Conservation (phyloP, 169 alveolate genomes). For the Babesia ovata region DNA sequence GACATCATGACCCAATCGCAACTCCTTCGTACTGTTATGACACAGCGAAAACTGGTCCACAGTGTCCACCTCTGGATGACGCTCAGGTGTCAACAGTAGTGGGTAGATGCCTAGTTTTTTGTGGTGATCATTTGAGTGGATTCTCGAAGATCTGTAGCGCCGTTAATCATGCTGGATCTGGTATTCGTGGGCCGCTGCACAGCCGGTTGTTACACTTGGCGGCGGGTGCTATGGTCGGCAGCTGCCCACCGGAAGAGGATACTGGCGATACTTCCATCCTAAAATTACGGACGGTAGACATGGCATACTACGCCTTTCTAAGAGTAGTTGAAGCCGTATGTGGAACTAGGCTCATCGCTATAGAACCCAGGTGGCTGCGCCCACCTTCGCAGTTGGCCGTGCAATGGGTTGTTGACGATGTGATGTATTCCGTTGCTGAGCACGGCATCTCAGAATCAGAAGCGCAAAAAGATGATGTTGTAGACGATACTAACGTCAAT, state of each 20-base stretch:
- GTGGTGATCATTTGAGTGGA: slow-evolving; percentile 4
- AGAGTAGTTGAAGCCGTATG: slow-evolving; percentile 5
- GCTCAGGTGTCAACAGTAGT: slow-evolving; percentile 1
- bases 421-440: not conserved
- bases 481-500: too few relatives aligned
- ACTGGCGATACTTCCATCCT: not conserved
- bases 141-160: slow-evolving; percentile 16
- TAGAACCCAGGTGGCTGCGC: not conserved
- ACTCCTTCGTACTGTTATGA: not conserved
- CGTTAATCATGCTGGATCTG: not conserved
- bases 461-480: too few relatives aligned
- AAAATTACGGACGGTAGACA: not conserved
- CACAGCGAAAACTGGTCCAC: not conserved
- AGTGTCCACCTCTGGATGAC: slow-evolving; percentile 3
- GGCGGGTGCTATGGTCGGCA: slow-evolving; percentile 12
- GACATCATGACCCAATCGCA: not conserved
- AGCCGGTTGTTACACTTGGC: slow-evolving; percentile 12
- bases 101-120: slow-evolving; percentile 8
- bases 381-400: not conserved
- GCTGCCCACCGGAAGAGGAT: not conserved
- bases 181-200: not conserved
- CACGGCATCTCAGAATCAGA: too few relatives aligned
- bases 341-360: not conserved
- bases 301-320: slow-evolving; percentile 22
- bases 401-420: slow-evolving; percentile 6